Evolutionary conservation across 2,329 filamentous ascomycete species (phyloP), one percentile per base, ranked within the genome.

Genomic region (Cryoendolithus antarcticus): DNA sequence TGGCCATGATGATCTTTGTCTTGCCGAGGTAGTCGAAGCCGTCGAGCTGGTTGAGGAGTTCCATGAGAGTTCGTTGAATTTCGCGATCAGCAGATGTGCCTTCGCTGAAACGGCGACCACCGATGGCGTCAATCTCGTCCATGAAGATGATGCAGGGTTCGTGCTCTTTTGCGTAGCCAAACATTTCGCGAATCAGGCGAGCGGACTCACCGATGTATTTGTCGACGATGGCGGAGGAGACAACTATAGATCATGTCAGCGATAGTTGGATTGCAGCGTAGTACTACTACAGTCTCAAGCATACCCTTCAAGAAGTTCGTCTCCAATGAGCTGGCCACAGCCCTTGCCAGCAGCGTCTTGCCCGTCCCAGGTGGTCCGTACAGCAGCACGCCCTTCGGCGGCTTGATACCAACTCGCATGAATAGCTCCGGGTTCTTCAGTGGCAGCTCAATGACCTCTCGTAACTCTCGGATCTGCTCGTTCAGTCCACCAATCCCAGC

Each of bases 121-220:
- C 91, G 57, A 98, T 98, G 57, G 91, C 91, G 59, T 98, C 91
- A 59, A 98, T 98, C 67, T 98, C 91, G 71, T 98, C 93, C 91
- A 98, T 98, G 75, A 98, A 98, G 66, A 98, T 98, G 63, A 98
- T 98, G 63, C 91, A 98, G 30, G 91, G 91, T 64, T 98, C 91
- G 62, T 98, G 91, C 62, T 98, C 93, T 66, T 95, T 96, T 55
- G 93, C 91, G 58, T 98, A 98, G 42, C 91, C 93, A 58, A 98
- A 98, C 93, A 98, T 98, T 64, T 98, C 91, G 62, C 91, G 80
- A 57, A 98, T 98, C 49, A 98, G 71, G 50, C 93, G 82, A 30
- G 91, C 91, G 8, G 91, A 98, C 67, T 98, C 91, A 63, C 91
- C 91, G 48, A 98, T 98, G 60, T 98, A 98, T 65, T 98, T 98